Evolutionary conservation across 495 filamentous ascomycete genomes (phyloP).

Genomic region (Penicillium riverlandense): DNA sequence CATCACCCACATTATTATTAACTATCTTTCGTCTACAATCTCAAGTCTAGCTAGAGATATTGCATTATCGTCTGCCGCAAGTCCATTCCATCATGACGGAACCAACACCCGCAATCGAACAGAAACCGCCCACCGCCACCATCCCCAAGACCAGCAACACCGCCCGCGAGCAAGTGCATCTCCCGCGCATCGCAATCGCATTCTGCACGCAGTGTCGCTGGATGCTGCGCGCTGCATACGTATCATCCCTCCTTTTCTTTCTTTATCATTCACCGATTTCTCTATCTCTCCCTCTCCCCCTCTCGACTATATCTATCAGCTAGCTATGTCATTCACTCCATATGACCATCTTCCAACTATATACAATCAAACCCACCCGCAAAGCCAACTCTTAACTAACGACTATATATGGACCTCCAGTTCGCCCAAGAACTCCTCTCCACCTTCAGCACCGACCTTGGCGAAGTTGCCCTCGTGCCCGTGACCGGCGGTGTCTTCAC

Average conservation of each 20-base stretch:
- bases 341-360: not conserved
- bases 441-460: conserved; percentile 81
- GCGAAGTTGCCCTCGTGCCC: conserved; percentile 87
- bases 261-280: not conserved
- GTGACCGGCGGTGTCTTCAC: conserved; percentile 78
- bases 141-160: conserved; percentile 4
- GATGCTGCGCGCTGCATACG: conserved; percentile 81
- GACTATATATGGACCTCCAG: conserved; percentile 27
- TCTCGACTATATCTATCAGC: not conserved
- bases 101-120: conserved; percentile 13
- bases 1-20: conserved; percentile 25
- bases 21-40: not conserved
- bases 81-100: conserved; percentile 10
- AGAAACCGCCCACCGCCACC: not conserved
- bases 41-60: not conserved
- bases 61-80: not conserved
- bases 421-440: conserved; percentile 96
- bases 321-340: not conserved
- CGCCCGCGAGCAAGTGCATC: conserved; percentile 20
- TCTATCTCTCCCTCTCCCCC: not conserved
- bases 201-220: conserved; percentile 88
- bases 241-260: conserved; percentile 32
- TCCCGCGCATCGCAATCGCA: conserved; percentile 64
- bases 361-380: not conserved
- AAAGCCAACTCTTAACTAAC: too few species aligned